Evolutionary conservation across 441 rosid species (phyloP).

Genomic region (Erysimum pusillum): DNA sequence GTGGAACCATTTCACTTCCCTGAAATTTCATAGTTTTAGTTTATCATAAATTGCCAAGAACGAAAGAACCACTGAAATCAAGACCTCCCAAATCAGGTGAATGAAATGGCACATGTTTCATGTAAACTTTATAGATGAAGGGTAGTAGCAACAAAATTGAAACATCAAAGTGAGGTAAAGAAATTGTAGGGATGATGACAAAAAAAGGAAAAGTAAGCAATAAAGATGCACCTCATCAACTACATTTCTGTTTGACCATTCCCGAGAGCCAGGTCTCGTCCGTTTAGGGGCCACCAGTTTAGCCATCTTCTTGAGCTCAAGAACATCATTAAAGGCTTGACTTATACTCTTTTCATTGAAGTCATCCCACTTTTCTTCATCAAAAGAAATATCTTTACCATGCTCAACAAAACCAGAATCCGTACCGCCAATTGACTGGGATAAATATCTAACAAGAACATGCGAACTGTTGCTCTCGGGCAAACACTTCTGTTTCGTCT

Average conservation of each 20-base stretch:
- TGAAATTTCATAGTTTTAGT: slow-evolving; percentile 51
- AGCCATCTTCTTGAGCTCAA: slow-evolving; percentile 75
- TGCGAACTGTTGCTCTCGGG: slow-evolving; percentile 48
- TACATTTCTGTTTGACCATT: slow-evolving; percentile 63
- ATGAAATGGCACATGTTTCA: slow-evolving; percentile 31
- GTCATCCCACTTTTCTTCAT: slow-evolving; percentile 87
- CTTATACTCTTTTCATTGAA: slow-evolving; percentile 66
- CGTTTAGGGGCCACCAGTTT: slow-evolving; percentile 64
- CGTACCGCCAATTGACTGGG: slow-evolving; percentile 37
- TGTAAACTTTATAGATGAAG: background rate
- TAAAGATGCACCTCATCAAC: slow-evolving; percentile 52
- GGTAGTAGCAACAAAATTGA: slow-evolving; percentile 23
- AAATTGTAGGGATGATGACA: slow-evolving; percentile 12
- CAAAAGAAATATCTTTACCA: slow-evolving; percentile 52
- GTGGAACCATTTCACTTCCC: slow-evolving; percentile 58
- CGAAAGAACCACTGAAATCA: slow-evolving; percentile 29
- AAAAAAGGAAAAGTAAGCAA: slow-evolving; percentile 36
- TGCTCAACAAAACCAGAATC: slow-evolving; percentile 46
- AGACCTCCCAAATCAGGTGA: slow-evolving; percentile 30
- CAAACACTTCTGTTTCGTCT: slow-evolving; percentile 57
- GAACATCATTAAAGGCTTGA: slow-evolving; percentile 71
- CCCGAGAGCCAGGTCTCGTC: slow-evolving; percentile 56
- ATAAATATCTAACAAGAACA: slow-evolving; percentile 53
- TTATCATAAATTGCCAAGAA: slow-evolving; percentile 26
- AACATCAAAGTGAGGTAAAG: slow-evolving; percentile 29